A percentile compares a stretch with the other conserved stretches of the same genome.
phyloP scores from a whole-genome alignment of 1,284 basidiomycete genomes.

The Sparassis latifolia region DNA sequence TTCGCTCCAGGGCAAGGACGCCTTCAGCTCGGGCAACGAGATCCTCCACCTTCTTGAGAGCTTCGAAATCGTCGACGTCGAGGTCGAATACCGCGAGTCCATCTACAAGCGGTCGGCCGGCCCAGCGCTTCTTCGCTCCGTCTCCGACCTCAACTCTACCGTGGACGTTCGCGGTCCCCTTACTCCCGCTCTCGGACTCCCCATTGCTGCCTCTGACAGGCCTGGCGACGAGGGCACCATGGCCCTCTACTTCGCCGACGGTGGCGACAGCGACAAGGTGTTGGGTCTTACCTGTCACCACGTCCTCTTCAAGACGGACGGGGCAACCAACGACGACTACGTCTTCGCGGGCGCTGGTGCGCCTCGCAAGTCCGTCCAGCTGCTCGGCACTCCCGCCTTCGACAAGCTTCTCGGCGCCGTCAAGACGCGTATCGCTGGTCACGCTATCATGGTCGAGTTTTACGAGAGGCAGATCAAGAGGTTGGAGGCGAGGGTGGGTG shows the following conservation, averaged over 20 bases:
- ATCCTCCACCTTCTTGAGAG: conserved; percentile 10
- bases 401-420: conserved; percentile 6
- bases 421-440: conserved; percentile 1
- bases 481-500: background rate
- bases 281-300: conserved; percentile 19
- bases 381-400: conserved; percentile 10
- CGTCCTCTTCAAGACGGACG: conserved; percentile 16
- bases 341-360: background rate
- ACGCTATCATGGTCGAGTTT: background rate
- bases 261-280: conserved; percentile 15
- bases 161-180: conserved; percentile 24
- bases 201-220: conserved; percentile 20
- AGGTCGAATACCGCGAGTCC: conserved; percentile 28
- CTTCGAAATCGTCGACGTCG: conserved; percentile 20
- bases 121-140: conserved; percentile 20
- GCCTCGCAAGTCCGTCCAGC: conserved; percentile 7
- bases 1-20: conserved; percentile 17
- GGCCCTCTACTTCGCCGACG: conserved; percentile 11
- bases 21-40: conserved; percentile 2
- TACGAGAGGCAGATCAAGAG: conserved; percentile 1
- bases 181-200: conserved; percentile 28
- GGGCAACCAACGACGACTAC: conserved; percentile 8
- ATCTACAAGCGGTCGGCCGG: conserved; percentile 19
- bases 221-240: conserved; percentile 9
- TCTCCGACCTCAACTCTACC: conserved; percentile 14